Conservation (phyloP, 1,139 yeast species). For the Diutina scorzettiae region DNA sequence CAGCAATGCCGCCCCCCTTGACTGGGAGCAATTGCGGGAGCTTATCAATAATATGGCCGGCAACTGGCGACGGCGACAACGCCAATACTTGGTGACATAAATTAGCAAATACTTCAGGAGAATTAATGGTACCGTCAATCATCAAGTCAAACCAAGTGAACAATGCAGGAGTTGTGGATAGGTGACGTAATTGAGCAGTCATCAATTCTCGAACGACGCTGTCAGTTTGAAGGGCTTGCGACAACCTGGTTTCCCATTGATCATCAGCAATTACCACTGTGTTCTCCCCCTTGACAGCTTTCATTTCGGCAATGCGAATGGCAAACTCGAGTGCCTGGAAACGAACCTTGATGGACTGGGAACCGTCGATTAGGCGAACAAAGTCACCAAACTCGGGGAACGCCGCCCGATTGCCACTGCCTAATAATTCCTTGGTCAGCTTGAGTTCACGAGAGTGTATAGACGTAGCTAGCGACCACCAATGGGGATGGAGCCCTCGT, state of each 20-base stretch:
- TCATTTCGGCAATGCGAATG: conserved; percentile 49
- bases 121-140: conserved; percentile 10
- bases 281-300: conserved; percentile 36
- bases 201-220: conserved; percentile 33
- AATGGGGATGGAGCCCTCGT: conserved; percentile 76
- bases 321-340: conserved; percentile 20
- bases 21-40: not conserved
- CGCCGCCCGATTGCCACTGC: conserved; percentile 15
- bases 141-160: conserved; percentile 19
- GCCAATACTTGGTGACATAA: conserved; percentile 10
- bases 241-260: conserved; percentile 63
- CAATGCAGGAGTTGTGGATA: conserved; percentile 17
- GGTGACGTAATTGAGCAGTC: conserved; percentile 13
- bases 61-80: conserved; percentile 20
- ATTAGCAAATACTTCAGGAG: conserved; percentile 9
- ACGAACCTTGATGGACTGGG: not conserved
- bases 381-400: conserved; percentile 14
- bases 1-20: not conserved
- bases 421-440: conserved; percentile 31
- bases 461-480: conserved; percentile 39
- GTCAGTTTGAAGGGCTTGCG: conserved; percentile 61
- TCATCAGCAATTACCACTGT: conserved; percentile 60
- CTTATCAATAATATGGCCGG: conserved; percentile 11
- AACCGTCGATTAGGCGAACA: not conserved
- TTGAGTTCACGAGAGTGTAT: conserved; percentile 26